These are phyloP conservation scores for Naumovozyma dairenensis DNA, from an alignment of 805 yeast genomes.

Conservation along the genomic window DNA sequence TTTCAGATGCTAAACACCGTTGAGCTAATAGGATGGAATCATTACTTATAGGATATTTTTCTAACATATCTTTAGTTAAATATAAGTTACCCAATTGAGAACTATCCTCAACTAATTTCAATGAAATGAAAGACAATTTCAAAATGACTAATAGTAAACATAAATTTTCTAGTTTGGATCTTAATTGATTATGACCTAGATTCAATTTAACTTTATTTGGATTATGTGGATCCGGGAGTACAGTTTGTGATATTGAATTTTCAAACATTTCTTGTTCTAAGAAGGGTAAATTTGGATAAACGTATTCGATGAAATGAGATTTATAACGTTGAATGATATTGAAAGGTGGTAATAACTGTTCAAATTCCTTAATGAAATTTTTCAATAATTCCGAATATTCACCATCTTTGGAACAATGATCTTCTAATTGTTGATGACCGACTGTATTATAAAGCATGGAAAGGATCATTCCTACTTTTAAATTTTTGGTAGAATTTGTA, in stretches of 20 bases:
- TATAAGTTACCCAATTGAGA: constrained; percentile 4
- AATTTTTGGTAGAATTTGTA: constrained; percentile 12
- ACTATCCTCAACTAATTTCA: constrained; percentile 11
- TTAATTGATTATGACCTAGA: constrained; percentile 20
- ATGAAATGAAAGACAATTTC: constrained; percentile 24
- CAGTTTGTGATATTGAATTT: constrained; percentile 17
- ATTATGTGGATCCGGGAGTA: constrained; percentile 12
- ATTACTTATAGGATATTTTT: constrained; percentile 20
- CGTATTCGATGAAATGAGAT: constrained; percentile 18
- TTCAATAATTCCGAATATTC: constrained; percentile 21
- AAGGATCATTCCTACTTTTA: constrained; percentile 17
- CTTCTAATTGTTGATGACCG: constrained; percentile 22
- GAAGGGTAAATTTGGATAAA: constrained; percentile 24
- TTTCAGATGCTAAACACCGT: constrained; percentile 21
- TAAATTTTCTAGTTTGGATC: constrained; percentile 23
- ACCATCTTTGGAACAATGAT: constrained; percentile 16
- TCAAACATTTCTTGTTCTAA: constrained; percentile 24
- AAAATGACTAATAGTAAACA: constrained; percentile 20
- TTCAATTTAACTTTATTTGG: constrained; percentile 16
- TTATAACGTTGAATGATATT: constrained; percentile 19
- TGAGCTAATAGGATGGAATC: constrained; percentile 22
- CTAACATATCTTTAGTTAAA: constrained; percentile 9
- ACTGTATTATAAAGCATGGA: constrained; percentile 16
- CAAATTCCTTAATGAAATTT: constrained; percentile 16
- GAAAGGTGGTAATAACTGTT: constrained; percentile 20